Evolutionary conservation across 306 rosid species (phyloP).

Genomic region (Pachyrhizus erosus): DNA sequence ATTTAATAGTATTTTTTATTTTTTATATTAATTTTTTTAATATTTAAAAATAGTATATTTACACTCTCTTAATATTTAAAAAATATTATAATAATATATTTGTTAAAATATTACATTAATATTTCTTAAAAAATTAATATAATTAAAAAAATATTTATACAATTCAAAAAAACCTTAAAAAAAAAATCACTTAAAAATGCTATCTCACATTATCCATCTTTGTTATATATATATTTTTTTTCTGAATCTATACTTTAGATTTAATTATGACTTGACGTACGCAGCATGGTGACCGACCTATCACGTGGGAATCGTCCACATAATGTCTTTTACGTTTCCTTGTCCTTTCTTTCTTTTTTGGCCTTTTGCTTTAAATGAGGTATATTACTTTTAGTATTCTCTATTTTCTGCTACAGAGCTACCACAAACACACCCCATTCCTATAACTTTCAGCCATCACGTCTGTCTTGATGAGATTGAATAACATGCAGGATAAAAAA

Average conservation of each 20-base stretch:
- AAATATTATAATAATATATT: no score
- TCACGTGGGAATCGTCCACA: conserved; percentile 29
- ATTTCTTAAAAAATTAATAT: no score
- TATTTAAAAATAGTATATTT: no score
- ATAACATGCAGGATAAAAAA: background rate
- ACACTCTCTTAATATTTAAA: no score
- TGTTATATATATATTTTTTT: background rate
- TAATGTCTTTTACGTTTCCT: conserved; percentile 19
- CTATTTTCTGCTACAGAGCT: background rate
- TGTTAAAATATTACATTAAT: no score
- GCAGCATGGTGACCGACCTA: conserved; percentile 29
- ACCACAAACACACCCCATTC: background rate
- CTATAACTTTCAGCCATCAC: background rate
- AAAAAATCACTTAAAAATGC: no score
- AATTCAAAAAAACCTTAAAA: no score
- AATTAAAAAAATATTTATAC: no score
- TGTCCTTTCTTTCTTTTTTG: background rate
- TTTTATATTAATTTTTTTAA: no score
- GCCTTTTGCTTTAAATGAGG: background rate
- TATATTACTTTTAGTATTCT: background rate
- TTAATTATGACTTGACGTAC: background rate
- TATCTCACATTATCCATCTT: background rate
- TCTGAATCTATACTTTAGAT: background rate
- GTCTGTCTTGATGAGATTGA: background rate
- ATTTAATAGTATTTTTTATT: no score